Evolutionary conservation across 2,329 filamentous ascomycete species (phyloP).

Genomic region (Ophiostoma pallidulum): DNA sequence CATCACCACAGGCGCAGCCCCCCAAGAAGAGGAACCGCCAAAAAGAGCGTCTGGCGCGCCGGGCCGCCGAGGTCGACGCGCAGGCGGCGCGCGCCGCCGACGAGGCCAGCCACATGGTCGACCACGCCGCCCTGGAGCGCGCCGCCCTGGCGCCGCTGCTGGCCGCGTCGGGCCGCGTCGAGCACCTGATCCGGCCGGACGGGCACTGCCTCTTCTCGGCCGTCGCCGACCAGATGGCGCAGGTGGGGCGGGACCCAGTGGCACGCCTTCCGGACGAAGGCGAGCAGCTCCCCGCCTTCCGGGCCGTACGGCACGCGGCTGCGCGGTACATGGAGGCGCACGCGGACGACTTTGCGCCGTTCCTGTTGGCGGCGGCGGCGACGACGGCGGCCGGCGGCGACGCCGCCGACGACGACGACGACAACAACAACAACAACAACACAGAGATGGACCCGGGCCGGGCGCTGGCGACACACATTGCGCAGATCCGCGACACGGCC

Average conservation of each 20-base stretch:
- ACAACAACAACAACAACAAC: too few relatives aligned
- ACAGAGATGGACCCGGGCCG: too few relatives aligned
- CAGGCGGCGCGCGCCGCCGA: conserved; percentile 56
- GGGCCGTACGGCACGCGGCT: conserved; percentile 57
- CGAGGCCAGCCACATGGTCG: conserved; percentile 66
- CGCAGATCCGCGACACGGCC: conserved; percentile 72
- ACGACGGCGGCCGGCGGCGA: too few relatives aligned
- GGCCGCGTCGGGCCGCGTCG: conserved; percentile 50
- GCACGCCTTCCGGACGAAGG: too few relatives aligned
- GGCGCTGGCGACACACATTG: conserved; percentile 62
- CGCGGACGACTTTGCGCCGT: conserved; percentile 73
- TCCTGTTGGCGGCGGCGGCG: conserved; percentile 33
- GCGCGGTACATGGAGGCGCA: conserved; percentile 69
- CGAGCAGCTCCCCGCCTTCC: conserved; percentile 43
- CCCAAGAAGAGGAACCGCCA: conserved; percentile 77
- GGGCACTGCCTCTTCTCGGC: conserved; percentile 94
- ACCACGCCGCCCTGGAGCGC: conserved; percentile 62
- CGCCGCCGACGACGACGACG: conserved; percentile 10
- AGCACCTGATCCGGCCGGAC: conserved; percentile 77
- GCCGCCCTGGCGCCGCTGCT: conserved; percentile 62
- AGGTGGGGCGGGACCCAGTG: too few relatives aligned
- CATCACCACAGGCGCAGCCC: conserved; percentile 14
- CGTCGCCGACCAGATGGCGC: conserved; percentile 70
- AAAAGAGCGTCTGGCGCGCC: conserved; percentile 81
- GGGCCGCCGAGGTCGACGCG: conserved; percentile 75